A percentile compares a stretch with the other conserved stretches of the same genome.
Conservation (phyloP, 768 basidiomycete genomes). For the Lentinula guzmanii region DNA sequence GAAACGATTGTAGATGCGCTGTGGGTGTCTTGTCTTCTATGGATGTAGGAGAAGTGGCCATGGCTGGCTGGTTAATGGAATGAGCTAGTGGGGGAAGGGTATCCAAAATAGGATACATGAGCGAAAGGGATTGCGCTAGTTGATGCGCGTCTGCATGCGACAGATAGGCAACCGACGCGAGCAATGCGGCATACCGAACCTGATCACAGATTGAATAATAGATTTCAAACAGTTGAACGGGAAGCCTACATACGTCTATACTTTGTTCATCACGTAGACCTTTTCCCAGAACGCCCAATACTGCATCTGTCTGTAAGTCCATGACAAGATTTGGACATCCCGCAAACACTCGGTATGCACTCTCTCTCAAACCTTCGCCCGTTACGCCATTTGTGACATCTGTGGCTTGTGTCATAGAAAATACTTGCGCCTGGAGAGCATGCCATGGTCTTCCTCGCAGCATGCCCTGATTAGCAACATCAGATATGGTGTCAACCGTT, state of each 20-base stretch:
- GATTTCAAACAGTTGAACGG: neutral
- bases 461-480: conserved; percentile 74
- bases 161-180: conserved; percentile 66
- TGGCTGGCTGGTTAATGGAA: conserved; percentile 23
- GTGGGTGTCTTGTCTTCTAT: conserved; percentile 27
- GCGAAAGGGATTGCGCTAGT: conserved; percentile 50
- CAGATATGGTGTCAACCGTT: conserved; percentile 69
- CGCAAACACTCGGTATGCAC: conserved; percentile 66
- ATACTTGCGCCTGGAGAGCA: conserved; percentile 66
- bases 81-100: conserved; percentile 56
- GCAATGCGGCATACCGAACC: conserved; percentile 71
- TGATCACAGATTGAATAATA: conserved; percentile 17
- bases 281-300: conserved; percentile 57
- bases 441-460: conserved; percentile 75
- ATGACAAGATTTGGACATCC: conserved; percentile 72
- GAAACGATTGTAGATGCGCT: conserved; percentile 55
- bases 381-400: conserved; percentile 13
- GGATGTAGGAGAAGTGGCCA: conserved; percentile 11
- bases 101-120: conserved; percentile 70
- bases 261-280: conserved; percentile 64
- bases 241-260: conserved; percentile 46
- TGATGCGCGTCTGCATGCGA: conserved; percentile 55
- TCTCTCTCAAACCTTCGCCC: conserved; percentile 38
- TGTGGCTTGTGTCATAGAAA: conserved; percentile 40
- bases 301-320: conserved; percentile 68